A percentile compares a stretch with the other conserved stretches of the same genome.
These are phyloP conservation scores for Brassica napus DNA, from an alignment of 345 rosid species.

Conservation along the genomic window Da-Ae NC_063446.1:22419501-22420000, in stretches of 20 bases:
- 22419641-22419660: background rate
- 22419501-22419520: background rate
- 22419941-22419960: constrained; percentile 13
- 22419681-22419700: constrained; percentile 32
- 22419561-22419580: background rate
- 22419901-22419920: background rate
- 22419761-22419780: background rate
- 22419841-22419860: background rate
- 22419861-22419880: background rate
- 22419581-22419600: background rate
- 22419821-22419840: background rate
- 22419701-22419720: background rate
- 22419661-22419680: constrained; percentile 21
- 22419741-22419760: background rate
- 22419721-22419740: background rate
- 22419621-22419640: background rate
- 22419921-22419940: background rate
- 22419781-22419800: background rate
- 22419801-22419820: background rate
- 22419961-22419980: constrained; percentile 17
- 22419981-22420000: background rate
- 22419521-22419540: background rate
- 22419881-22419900: too few species aligned
- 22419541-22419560: background rate
- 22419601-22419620: background rate